These are phyloP conservation scores for Paracorniculantispora psalliotae DNA, from an alignment of 2,329 filamentous ascomycete species.

Conservation along the genomic window DNA sequence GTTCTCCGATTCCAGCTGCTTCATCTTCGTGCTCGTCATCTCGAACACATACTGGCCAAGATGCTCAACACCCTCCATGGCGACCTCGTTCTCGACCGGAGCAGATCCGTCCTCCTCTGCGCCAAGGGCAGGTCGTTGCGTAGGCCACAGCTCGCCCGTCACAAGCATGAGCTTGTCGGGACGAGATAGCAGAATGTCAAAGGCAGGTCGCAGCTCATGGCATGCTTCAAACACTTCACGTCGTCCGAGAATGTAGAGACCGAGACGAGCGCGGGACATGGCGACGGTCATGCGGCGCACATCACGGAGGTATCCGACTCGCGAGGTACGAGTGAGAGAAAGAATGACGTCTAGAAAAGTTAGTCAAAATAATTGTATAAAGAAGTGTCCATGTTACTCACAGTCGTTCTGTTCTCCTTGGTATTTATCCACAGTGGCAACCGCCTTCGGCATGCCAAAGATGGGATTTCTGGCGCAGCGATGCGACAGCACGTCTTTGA, in stretches of 20 bases:
- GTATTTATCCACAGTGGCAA: slow-evolving; percentile 97
- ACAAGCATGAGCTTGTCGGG: slow-evolving; percentile 77
- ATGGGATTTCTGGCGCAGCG: slow-evolving; percentile 77
- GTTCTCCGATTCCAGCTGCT: slow-evolving; percentile 42
- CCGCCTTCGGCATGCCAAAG: slow-evolving; percentile 83
- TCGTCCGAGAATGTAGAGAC: slow-evolving; percentile 87
- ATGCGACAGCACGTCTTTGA: slow-evolving; percentile 79
- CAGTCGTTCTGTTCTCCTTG: slow-evolving; percentile 99
- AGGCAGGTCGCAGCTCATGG: slow-evolving; percentile 81
- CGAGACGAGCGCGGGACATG: slow-evolving; percentile 83
- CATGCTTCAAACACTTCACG: slow-evolving; percentile 84
- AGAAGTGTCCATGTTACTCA: slow-evolving; percentile 43
- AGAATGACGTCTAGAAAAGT: slow-evolving; percentile 72
- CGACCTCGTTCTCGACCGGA: slow-evolving; percentile 49
- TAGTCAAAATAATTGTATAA: slow-evolving; percentile 16
- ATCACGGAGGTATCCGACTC: slow-evolving; percentile 88
- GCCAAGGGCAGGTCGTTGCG: slow-evolving; percentile 42
- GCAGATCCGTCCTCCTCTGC: slow-evolving; percentile 33
- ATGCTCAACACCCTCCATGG: slow-evolving; percentile 91
- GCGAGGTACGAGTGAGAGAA: slow-evolving; percentile 81
- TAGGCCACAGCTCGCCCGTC: slow-evolving; percentile 81
- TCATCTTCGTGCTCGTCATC: slow-evolving; percentile 69
- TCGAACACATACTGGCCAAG: slow-evolving; percentile 93
- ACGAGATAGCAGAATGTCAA: slow-evolving; percentile 70
- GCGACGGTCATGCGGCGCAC: slow-evolving; percentile 91